Base-by-base conservation (phyloP, 108 stramenopile genomes). In the Conticribra weissflogii region DNA sequence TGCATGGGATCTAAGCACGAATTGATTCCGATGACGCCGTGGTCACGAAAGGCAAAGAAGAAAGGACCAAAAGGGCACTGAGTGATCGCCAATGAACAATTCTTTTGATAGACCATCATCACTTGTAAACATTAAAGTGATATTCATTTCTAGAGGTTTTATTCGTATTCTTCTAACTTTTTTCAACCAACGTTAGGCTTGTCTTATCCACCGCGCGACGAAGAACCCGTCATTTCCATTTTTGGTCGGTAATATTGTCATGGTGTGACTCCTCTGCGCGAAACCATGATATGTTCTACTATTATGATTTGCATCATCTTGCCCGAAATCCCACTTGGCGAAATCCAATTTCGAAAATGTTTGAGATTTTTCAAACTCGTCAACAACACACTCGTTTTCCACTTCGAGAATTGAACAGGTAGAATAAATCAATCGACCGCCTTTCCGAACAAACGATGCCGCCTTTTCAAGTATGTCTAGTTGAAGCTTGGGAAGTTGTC, bases 151-250 rank as follows among this genome's bases (percentile, higher is more conserved):
- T n/a, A n/a, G n/a, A n/a, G n/a, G n/a, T n/a, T n/a, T n/a, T n/a
- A n/a, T n/a, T n/a, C n/a, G n/a, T n/a, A n/a, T n/a, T n/a, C n/a
- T n/a, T n/a, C n/a, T n/a, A n/a, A n/a, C n/a, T n/a, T n/a, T n/a
- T n/a, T n/a, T n/a, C n/a, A n/a, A n/a, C n/a, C 56, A 54, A 16
- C 12, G 12, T 41, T 41, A 41, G 12, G 12, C 5, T 41, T 12
- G 36, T 41, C 36, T 41, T 55, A 54, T 74, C 65, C 65, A 74
- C 29, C 83, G 59, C 18, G 79, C 83, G 25, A 83, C 77, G 50
- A 83, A 83, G 46, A 83, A 81, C n/a, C 83, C 83, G 67, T 81
- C 83, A 62, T 41, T 81, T 4, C 57, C 67, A 25, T 61, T 27
- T 34, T 23, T 18, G 32, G 70, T 61, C 0, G 75, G 83, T 22